phyloP scores from a whole-genome alignment of 2,329 filamentous ascomycete genomes.

The Fusarium buxicola region DNA sequence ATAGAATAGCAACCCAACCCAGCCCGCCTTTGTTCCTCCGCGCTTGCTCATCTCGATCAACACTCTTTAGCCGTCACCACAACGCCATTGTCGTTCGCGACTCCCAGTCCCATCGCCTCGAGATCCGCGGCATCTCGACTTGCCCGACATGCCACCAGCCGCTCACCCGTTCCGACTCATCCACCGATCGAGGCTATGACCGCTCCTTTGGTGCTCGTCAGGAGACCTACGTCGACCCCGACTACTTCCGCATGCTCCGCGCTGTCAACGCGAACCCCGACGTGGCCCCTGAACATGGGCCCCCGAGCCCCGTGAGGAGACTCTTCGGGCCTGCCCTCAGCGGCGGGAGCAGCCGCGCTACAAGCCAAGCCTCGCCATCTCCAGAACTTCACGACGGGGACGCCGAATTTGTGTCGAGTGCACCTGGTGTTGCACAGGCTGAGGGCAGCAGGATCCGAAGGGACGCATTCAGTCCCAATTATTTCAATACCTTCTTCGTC shows the following conservation, averaged over 20 bases:
- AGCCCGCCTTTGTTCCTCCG: conserved; percentile 8
- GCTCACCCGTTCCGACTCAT: conserved; percentile 58
- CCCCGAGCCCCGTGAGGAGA: conserved; percentile 66
- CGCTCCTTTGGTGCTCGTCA: conserved; percentile 52
- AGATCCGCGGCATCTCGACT: conserved; percentile 79
- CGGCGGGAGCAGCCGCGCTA: conserved; percentile 20
- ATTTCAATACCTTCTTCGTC: conserved; percentile 93
- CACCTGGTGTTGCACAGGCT: conserved; percentile 59
- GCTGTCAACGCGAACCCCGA: conserved; percentile 56
- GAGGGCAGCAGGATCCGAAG: conserved; percentile 80
- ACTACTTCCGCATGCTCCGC: conserved; percentile 95
- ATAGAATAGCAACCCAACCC: too few relatives aligned
- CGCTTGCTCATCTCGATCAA: conserved; percentile 19
- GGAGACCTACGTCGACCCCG: conserved; percentile 84
- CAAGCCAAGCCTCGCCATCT: conserved; percentile 29
- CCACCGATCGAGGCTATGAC: conserved; percentile 64
- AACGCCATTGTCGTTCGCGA: conserved; percentile 95
- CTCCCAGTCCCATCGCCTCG: conserved; percentile 83
- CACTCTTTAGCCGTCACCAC: conserved; percentile 82
- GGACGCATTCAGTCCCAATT: conserved; percentile 89
- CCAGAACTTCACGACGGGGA: conserved; percentile 44
- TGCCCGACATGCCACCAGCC: conserved; percentile 94
- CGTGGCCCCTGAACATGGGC: conserved; percentile 58
- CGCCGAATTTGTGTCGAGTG: conserved; percentile 65
- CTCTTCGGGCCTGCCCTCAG: conserved; percentile 60